Evolutionary conservation across 176 grass and related monocot genomes (phyloP), one percentile per base, ranked within the genome.

Genomic region (Bolboschoenus planiculmis): DNA sequence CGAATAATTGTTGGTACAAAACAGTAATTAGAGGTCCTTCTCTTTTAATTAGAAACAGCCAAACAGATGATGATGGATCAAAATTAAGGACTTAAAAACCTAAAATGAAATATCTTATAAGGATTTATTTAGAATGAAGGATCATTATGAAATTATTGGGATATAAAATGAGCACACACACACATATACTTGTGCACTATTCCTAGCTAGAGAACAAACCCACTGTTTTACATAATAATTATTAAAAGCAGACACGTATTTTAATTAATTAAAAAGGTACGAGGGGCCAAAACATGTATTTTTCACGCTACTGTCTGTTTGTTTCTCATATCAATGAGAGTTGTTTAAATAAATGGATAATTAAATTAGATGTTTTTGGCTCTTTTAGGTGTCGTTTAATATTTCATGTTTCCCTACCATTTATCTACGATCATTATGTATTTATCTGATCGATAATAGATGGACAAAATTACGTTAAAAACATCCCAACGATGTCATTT

Each of bases 221-320:
- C 74, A 78, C 29, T 78, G 74, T 54, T 80, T 70, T 36, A n/a
- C 51, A 80, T 80, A 58, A 56, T 55, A 78, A 53, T 48, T 48
- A 31, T 13, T 7, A n/a, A 43, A 33, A 61, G n/a, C n/a, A n/a
- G 63, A 66, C 33, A 13, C 6, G 16, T 66, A 18, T 66, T 48
- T 10, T 13, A 48, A 48, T 14, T 48, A 48, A 2, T 10, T 16
- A 53, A 68, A 68, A 68, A 68, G n/a, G 18, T 39, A 36, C 5
- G 33, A 79, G 15, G 27, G 47, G 48, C 72, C 10, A 6, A 57
- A 24, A 34, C 30, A 58, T 58, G 47, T 20, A 80, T 80, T 58
- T 59, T 29, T 78, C 15, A 80, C 50, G 29, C 10, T 57, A 56
- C 31, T 40, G 10, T 39, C 77, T 58, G 30, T 58, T 79, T 37